Percentiles rank a stretch among this genome's conserved stretches.
These are phyloP conservation scores for Trypanosoma boissoni DNA, from an alignment of 208 protist species.

Conservation along the genomic window DNA sequence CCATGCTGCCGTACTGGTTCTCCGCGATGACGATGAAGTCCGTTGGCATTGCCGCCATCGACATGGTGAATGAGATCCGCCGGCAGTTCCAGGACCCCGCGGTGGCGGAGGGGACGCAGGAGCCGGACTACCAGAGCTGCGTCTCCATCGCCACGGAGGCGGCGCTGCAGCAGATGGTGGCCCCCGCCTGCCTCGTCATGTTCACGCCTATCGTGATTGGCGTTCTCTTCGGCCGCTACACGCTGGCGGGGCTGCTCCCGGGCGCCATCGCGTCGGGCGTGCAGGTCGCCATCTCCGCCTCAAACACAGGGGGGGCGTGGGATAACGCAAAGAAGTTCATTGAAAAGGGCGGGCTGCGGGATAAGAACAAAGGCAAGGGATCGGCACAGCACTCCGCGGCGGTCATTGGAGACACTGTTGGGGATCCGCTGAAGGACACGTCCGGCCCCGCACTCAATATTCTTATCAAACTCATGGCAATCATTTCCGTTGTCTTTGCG, in stretches of 20 bases:
- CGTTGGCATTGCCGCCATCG: constrained; percentile 90
- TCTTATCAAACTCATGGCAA: constrained; percentile 95
- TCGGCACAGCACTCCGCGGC: constrained; percentile 93
- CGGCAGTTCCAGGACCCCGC: constrained; percentile 91
- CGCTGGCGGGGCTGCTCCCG: constrained; percentile 90
- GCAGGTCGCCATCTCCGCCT: constrained; percentile 92
- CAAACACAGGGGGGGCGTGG: constrained; percentile 96
- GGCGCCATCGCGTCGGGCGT: constrained; percentile 90
- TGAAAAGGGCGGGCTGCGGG: constrained; percentile 85
- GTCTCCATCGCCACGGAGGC: constrained; percentile 91
- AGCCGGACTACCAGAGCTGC: constrained; percentile 93
- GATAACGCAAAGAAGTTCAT: constrained; percentile 98
- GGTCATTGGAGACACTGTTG: constrained; percentile 96
- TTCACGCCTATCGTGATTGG: constrained; percentile 91
- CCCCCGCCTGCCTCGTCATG: constrained; percentile 91
- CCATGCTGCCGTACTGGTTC: constrained; percentile 95
- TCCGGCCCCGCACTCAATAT: constrained; percentile 95
- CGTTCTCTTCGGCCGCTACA: constrained; percentile 88
- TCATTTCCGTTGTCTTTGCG: constrained; percentile 94
- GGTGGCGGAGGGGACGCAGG: constrained; percentile 71
- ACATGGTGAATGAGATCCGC: constrained; percentile 94
- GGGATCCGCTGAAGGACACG: constrained; percentile 97
- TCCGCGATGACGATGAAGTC: constrained; percentile 94
- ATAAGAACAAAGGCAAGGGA: constrained; percentile 90
- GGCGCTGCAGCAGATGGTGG: constrained; percentile 94